phyloP scores from a whole-genome alignment of 2,329 filamentous ascomycete species.

The Leptodontidium sp. region DNA sequence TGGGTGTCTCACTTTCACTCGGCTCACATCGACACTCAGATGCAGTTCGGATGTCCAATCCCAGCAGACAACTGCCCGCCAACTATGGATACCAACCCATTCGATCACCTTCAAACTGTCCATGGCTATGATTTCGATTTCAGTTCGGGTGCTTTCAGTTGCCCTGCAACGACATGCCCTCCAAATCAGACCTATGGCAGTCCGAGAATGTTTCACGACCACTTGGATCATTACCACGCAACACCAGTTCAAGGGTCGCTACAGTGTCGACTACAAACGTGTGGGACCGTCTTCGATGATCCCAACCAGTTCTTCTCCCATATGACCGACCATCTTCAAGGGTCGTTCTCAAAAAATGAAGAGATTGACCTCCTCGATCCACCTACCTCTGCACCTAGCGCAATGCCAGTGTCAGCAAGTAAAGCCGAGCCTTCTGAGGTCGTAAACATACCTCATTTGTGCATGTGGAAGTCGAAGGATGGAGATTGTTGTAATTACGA shows the following conservation, averaged over 20 bases:
- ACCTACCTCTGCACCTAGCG: not conserved
- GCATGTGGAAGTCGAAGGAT: conserved; percentile 40
- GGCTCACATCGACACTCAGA: conserved; percentile 44
- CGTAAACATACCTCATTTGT: conserved; percentile 32
- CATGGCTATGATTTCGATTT: conserved; percentile 43
- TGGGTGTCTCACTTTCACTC: conserved; percentile 42
- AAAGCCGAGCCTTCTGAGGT: conserved; percentile 7
- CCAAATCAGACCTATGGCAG: conserved; percentile 36
- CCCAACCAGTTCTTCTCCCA: conserved; percentile 39
- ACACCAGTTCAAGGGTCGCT: conserved; percentile 40
- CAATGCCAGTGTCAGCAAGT: not conserved
- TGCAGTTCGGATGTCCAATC: conserved; percentile 43
- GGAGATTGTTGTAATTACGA: conserved; percentile 30
- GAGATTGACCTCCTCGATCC: conserved; percentile 32
- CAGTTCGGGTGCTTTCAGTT: conserved; percentile 35
- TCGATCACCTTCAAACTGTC: conserved; percentile 41
- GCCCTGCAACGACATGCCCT: conserved; percentile 42
- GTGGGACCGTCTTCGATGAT: conserved; percentile 40
- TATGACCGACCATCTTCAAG: conserved; percentile 37
- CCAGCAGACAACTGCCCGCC: conserved; percentile 37
- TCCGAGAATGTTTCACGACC: conserved; percentile 43
- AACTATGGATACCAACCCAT: conserved; percentile 38
- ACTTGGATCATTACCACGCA: conserved; percentile 43
- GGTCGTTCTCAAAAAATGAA: conserved; percentile 32
- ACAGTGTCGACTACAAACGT: conserved; percentile 41